Conservation (phyloP, 1,284 basidiomycete species). For the Quambalaria eucalypti region DNA sequence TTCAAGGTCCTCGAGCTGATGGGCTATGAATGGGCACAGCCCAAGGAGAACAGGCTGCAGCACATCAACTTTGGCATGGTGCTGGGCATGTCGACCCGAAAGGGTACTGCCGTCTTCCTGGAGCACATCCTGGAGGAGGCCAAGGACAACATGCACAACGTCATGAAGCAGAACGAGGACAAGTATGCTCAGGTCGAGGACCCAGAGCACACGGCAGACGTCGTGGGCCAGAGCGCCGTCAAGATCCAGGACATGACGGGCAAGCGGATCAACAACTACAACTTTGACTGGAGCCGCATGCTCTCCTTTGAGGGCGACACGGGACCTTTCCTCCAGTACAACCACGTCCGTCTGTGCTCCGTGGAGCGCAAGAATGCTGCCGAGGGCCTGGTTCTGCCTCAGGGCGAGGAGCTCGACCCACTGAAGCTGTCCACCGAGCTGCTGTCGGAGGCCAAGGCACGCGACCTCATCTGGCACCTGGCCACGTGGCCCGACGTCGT, state of each 20-base stretch:
- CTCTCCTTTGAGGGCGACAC: slow-evolving; percentile 95
- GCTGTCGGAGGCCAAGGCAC: slow-evolving; percentile 64
- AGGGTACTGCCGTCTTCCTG: slow-evolving; percentile 91
- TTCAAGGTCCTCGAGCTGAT: slow-evolving; percentile 90
- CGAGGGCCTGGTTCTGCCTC: slow-evolving; percentile 60
- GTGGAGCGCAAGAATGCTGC: slow-evolving; percentile 79
- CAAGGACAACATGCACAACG: slow-evolving; percentile 82
- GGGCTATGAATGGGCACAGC: slow-evolving; percentile 70
- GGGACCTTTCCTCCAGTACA: slow-evolving; percentile 63
- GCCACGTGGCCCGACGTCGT: slow-evolving; percentile 86
- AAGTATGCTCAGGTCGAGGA: slow-evolving; percentile 86
- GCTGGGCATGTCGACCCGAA: slow-evolving; percentile 92
- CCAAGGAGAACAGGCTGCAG: slow-evolving; percentile 54
- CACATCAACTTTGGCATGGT: slow-evolving; percentile 91
- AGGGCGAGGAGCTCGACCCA: slow-evolving; percentile 49
- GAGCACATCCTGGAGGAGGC: slow-evolving; percentile 89
- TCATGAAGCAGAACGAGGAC: slow-evolving; percentile 88
- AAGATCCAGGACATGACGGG: slow-evolving; percentile 98
- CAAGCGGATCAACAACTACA: slow-evolving; percentile 95
- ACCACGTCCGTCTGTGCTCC: slow-evolving; percentile 81
- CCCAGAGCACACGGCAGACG: slow-evolving; percentile 68
- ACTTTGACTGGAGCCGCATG: slow-evolving; percentile 90
- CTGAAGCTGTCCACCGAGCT: slow-evolving; percentile 59
- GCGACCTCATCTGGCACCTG: slow-evolving; percentile 77
- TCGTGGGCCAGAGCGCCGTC: slow-evolving; percentile 89